Evolutionary conservation across 352 stramenopile genomes (phyloP).

Genomic region (Globisporangium alternatum): DNA sequence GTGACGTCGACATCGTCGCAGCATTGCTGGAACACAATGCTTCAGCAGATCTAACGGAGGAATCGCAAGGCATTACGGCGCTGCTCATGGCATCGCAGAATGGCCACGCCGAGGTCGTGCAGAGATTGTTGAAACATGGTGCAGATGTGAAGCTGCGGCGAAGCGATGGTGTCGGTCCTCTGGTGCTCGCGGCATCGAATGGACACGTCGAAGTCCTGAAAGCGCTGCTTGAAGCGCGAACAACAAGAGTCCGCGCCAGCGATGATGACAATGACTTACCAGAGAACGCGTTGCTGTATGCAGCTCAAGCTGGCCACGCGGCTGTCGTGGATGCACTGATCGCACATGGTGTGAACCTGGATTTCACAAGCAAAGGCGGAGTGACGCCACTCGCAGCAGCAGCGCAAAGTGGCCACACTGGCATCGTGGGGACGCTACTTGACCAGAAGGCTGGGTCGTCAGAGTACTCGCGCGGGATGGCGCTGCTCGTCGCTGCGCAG

Average conservation of each 20-base stretch:
- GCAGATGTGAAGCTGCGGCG: constrained; percentile 3
- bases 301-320: constrained; percentile 6
- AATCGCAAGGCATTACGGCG: constrained; percentile 7
- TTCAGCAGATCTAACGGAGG: not conserved
- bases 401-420: constrained; percentile 5
- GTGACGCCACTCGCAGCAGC: constrained; percentile 3
- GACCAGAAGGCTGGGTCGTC: not conserved
- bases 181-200: constrained; percentile 12
- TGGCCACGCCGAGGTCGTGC: constrained; percentile 7
- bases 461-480: constrained; percentile 4
- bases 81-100: constrained; percentile 14
- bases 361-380: not conserved
- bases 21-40: constrained; percentile 4
- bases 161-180: constrained; percentile 5
- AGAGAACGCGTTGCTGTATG: constrained; percentile 10
- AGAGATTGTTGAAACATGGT: not conserved
- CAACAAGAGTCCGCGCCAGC: not conserved
- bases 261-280: not conserved
- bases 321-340: constrained; percentile 3
- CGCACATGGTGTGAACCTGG: not conserved
- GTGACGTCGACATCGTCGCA: not conserved
- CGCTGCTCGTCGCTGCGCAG: constrained; percentile 5
- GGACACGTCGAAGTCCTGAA: constrained; percentile 8
- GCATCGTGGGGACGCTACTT: not conserved
- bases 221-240: not conserved